These are phyloP conservation scores for Apiotrichum sp. DNA, from an alignment of 1,284 basidiomycete genomes.

Conservation along the genomic window DNA sequence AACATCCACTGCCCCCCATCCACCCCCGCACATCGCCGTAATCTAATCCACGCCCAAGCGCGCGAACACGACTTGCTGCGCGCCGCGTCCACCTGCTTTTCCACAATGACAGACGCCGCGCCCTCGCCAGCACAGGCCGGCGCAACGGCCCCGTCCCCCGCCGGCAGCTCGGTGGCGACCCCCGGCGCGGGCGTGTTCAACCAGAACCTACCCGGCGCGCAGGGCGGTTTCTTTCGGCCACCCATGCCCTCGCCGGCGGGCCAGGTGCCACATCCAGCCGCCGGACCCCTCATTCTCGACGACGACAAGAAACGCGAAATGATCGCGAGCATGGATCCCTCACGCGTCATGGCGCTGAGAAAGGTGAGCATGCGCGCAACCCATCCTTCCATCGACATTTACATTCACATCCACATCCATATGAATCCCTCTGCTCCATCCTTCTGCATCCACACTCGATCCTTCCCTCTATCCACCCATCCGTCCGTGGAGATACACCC, in stretches of 20 bases:
- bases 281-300: conserved; percentile 14
- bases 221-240: background rate
- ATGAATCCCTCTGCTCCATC: too few relatives aligned
- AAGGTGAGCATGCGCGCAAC: conserved; percentile 22
- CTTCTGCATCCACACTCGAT: too few relatives aligned
- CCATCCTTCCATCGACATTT: conserved; percentile 1
- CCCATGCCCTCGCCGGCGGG: too few relatives aligned
- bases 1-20: too few relatives aligned
- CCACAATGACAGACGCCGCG: conserved; percentile 15
- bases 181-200: conserved; percentile 1
- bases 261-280: background rate
- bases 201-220: background rate
- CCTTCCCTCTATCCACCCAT: too few relatives aligned
- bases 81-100: background rate
- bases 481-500: too few relatives aligned
- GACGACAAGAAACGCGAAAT: conserved; percentile 39
- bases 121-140: conserved; percentile 13
- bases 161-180: conserved; percentile 2
- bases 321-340: conserved; percentile 33
- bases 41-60: background rate
- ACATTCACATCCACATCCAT: background rate
- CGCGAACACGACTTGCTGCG: background rate
- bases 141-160: conserved; percentile 9
- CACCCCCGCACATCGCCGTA: too few relatives aligned
- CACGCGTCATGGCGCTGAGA: conserved; percentile 22